Evolutionary conservation across 2,329 filamentous ascomycete species (phyloP), one percentile per base, ranked within the genome.

Genomic region (Byssothecium circinans): DNA sequence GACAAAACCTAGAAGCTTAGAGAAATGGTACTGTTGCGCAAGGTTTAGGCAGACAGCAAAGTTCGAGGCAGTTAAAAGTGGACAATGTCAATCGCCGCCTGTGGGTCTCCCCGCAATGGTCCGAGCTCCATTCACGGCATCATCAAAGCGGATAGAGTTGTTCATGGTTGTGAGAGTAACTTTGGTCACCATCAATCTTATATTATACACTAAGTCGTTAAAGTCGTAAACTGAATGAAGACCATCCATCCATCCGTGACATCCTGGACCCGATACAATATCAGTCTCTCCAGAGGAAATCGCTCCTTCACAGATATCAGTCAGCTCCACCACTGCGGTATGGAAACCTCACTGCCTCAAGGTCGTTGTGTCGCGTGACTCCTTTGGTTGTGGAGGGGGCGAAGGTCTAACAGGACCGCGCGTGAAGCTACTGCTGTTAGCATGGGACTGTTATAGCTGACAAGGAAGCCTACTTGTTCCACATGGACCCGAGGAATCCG

Each of bases 401-500:
- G 41, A 41, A 17, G 34, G 8, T 22, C 23, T 20, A 33, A 52
- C n/a, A 41, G 62, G 54, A 12, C 68, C 67, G 27, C 67, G 67
- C 22, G 68, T 70, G 41, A 61, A 69, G 43, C 67, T 69, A 20
- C 2, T 11, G 15, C 1, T 11, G 30, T 68, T n/a, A 63, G 53
- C 15, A 14, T 17, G 7, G 12, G 1, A 11, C 20, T 33, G 25
- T 34, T 14, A 14, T 25, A n/a, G 33, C 8, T 5, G 12, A 17
- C 15, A 18, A n/a, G 17, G 14, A 8, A 36, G 33, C 58, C 39
- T 53, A 67, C 68, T 62, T 69, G 43, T 70, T 69, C 68, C 68
- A 71, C 58, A 64, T 54, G 0, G 50, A 54, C 12, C 67, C 68
- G 8, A 71, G 23, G 5, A 70, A 45, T 3, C 67, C 65, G 7